A percentile compares a stretch with the other conserved stretches of the same genome.
These are phyloP conservation scores for Bidens hawaiensis DNA, from an alignment of 140 eudicot genomes.

Conservation along the genomic window DNA sequence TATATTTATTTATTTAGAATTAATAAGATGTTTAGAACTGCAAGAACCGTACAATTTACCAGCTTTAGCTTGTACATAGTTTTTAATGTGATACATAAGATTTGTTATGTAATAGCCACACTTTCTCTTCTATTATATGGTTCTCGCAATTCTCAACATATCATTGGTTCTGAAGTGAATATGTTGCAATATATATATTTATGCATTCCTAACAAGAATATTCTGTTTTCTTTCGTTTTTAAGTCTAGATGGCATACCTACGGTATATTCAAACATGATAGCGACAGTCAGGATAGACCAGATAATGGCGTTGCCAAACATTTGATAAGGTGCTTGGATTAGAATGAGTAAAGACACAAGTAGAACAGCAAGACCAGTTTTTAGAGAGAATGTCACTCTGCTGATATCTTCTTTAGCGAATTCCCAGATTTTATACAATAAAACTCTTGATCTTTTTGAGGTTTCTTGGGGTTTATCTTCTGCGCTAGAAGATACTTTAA, in stretches of 20 bases:
- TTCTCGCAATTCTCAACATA: too few species aligned
- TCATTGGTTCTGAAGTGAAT: too few species aligned
- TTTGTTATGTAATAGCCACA: too few species aligned
- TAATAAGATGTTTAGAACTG: too few species aligned
- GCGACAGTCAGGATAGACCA: constrained; percentile 90
- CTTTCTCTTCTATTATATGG: too few species aligned
- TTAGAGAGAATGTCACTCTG: constrained; percentile 50
- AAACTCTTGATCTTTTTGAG: constrained; percentile 29
- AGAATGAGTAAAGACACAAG: constrained; percentile 69
- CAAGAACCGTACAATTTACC: too few species aligned
- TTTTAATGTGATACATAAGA: too few species aligned
- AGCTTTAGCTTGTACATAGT: too few species aligned
- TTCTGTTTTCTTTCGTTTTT: background rate
- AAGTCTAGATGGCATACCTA: constrained; percentile 41
- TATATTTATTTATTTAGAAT: too few species aligned
- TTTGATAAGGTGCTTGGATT: constrained; percentile 49
- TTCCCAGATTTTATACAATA: constrained; percentile 36
- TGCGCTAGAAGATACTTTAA: constrained; percentile 35
- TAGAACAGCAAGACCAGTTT: constrained; percentile 66
- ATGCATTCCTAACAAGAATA: background rate
- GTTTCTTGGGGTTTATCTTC: constrained; percentile 27
- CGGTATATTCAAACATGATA: constrained; percentile 77
- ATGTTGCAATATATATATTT: too few species aligned
- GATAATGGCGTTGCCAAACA: constrained; percentile 57
- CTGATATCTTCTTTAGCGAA: constrained; percentile 58